phyloP scores from a whole-genome alignment of 208 protist genomes.

The Acanthamoeba divionensis region DNA sequence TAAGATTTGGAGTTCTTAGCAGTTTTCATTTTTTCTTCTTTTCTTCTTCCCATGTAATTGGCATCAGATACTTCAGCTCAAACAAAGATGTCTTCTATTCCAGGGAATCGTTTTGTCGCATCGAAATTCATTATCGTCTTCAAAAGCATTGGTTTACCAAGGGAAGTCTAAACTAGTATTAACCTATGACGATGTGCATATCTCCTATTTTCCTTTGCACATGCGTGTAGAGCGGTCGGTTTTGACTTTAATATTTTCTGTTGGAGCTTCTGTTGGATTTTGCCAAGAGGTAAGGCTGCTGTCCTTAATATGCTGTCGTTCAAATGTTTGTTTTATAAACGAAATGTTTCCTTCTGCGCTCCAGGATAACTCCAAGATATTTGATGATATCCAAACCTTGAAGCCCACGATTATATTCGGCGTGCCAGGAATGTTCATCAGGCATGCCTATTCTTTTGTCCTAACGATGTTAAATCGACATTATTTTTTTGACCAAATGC shows the following conservation, averaged over 20 bases:
- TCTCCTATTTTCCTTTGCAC: constrained; percentile 82
- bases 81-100: background rate
- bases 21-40: background rate
- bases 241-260: constrained; percentile 35
- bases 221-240: constrained; percentile 80
- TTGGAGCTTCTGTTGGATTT: constrained; percentile 75
- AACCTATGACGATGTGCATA: constrained; percentile 67
- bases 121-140: background rate
- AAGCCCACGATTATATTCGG: constrained; percentile 77
- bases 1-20: too few relatives aligned
- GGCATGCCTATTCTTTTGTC: too few relatives aligned
- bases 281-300: constrained; percentile 70
- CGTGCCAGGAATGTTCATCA: constrained; percentile 81
- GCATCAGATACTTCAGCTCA: too few relatives aligned
- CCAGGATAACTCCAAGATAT: constrained; percentile 69
- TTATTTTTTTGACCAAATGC: too few relatives aligned
- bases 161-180: background rate
- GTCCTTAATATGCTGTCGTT: background rate
- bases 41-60: too few relatives aligned
- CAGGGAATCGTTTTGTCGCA: constrained; percentile 20
- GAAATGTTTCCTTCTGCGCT: background rate
- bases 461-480: too few relatives aligned
- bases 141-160: background rate
- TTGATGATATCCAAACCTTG: constrained; percentile 77
- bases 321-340: background rate